phyloP scores from a whole-genome alignment of 352 stramenopile species.

The Phytophthora lateralis region DNA sequence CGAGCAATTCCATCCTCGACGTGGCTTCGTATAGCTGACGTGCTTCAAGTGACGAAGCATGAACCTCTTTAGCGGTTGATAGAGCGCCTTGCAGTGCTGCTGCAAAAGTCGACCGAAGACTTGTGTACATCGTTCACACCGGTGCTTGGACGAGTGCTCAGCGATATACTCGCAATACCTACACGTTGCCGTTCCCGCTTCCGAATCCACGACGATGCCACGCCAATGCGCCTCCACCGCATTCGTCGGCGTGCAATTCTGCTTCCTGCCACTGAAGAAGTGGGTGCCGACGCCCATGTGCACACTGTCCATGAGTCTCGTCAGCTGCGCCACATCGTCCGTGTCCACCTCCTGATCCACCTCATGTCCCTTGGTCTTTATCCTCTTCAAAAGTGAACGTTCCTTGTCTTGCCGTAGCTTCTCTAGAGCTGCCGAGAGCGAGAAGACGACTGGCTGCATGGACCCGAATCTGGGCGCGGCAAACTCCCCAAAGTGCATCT shows the following conservation, averaged over 20 bases:
- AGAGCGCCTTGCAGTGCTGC: slow-evolving; percentile 30
- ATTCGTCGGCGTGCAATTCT: slow-evolving; percentile 23
- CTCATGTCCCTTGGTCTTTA: background rate
- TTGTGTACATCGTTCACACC: slow-evolving; percentile 31
- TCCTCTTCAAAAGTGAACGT: background rate
- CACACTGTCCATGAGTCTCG: slow-evolving; percentile 26
- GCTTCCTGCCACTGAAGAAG: slow-evolving; percentile 37
- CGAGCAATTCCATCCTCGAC: slow-evolving; percentile 25
- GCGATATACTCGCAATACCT: slow-evolving; percentile 23
- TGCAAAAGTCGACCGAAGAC: slow-evolving; percentile 23
- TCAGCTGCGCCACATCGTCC: slow-evolving; percentile 22
- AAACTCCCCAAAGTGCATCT: slow-evolving; percentile 32
- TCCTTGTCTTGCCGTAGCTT: slow-evolving; percentile 2
- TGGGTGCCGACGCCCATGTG: slow-evolving; percentile 31
- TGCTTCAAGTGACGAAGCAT: slow-evolving; percentile 33
- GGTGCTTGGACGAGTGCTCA: slow-evolving; percentile 18
- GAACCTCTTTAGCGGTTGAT: slow-evolving; percentile 33
- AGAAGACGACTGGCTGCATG: slow-evolving; percentile 34
- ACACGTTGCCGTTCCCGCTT: slow-evolving; percentile 13
- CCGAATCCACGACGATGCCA: slow-evolving; percentile 21
- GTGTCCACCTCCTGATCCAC: slow-evolving; percentile 11
- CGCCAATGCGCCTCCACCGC: slow-evolving; percentile 34
- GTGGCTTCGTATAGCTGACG: slow-evolving; percentile 31
- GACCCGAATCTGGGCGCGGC: slow-evolving; percentile 22
- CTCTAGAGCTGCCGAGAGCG: slow-evolving; percentile 18